These are phyloP conservation scores for Aspergillus egyptiacus DNA, from an alignment of 495 filamentous ascomycete species.

Conservation along the genomic window DNA sequence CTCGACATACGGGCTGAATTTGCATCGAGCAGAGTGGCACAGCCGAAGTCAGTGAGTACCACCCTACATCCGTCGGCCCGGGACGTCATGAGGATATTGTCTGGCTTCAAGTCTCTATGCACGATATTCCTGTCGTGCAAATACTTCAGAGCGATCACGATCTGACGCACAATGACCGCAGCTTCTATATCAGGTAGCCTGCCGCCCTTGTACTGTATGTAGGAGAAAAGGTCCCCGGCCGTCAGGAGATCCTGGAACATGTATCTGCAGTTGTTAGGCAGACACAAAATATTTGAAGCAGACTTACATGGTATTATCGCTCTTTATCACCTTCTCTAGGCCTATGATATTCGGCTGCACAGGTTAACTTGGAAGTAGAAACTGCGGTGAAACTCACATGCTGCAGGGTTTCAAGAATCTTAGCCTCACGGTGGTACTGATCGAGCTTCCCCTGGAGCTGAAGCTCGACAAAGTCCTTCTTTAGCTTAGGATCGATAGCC, in stretches of 20 bases:
- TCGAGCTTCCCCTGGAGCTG: constrained; percentile 11
- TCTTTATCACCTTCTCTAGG: constrained; percentile 48
- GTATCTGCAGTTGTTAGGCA: constrained; percentile 41
- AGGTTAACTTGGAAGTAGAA: constrained; percentile 1
- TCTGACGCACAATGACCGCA: constrained; percentile 51
- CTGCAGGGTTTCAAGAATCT: constrained; percentile 49
- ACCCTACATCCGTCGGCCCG: constrained; percentile 47
- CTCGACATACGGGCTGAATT: constrained; percentile 51
- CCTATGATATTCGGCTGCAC: constrained; percentile 57
- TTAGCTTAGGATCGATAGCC: background rate
- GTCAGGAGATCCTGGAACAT: constrained; percentile 61
- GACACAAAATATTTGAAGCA: background rate
- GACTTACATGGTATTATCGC: constrained; percentile 47
- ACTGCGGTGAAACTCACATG: constrained; percentile 45
- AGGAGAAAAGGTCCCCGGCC: constrained; percentile 61
- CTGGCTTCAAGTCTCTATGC: constrained; percentile 66
- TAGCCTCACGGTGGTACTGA: constrained; percentile 41
- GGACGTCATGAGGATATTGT: constrained; percentile 59
- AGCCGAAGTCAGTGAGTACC: constrained; percentile 71
- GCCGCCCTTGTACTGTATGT: constrained; percentile 44
- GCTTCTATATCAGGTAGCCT: constrained; percentile 46
- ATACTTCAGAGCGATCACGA: constrained; percentile 55
- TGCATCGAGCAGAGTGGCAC: constrained; percentile 40
- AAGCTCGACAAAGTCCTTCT: background rate
- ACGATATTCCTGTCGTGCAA: constrained; percentile 52